Conservation (phyloP, 495 filamentous ascomycete genomes). For the Aspergillus cavernicola region DNA sequence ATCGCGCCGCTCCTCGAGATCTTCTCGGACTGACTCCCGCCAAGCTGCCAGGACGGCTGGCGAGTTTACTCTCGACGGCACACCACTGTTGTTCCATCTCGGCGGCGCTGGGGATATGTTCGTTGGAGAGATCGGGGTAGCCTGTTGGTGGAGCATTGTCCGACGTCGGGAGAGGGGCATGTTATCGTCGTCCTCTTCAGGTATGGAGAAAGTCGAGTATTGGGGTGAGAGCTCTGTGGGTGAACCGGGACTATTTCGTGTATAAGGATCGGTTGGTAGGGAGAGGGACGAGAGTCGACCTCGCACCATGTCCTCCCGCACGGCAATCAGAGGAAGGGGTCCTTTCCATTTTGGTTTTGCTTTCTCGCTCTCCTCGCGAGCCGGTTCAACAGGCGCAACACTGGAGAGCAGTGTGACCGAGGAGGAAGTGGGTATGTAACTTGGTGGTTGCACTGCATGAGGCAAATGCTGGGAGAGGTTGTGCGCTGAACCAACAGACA, state of each 20-base stretch:
- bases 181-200: conserved; percentile 55
- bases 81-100: conserved; percentile 12
- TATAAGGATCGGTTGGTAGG: conserved; percentile 32
- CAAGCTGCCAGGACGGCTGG: conserved; percentile 70
- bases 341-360: conserved; percentile 30
- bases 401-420: background rate
- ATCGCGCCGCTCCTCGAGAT: conserved; percentile 45
- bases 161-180: conserved; percentile 71
- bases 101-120: conserved; percentile 17
- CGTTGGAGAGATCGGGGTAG: conserved; percentile 17
- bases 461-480: conserved; percentile 8
- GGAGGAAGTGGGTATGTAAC: conserved; percentile 1
- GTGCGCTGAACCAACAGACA: conserved; percentile 19
- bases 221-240: conserved; percentile 13
- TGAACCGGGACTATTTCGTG: conserved; percentile 31
- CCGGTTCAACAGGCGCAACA: conserved; percentile 5
- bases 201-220: conserved; percentile 15
- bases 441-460: conserved; percentile 8
- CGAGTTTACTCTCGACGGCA: conserved; percentile 40
- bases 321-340: conserved; percentile 37
- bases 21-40: conserved; percentile 65
- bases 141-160: conserved; percentile 43
- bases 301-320: conserved; percentile 38
- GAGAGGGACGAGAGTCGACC: conserved; percentile 40
- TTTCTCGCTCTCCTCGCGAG: conserved; percentile 14